Evolutionary conservation across 2,329 filamentous ascomycete genomes (phyloP).

Genomic region (Cytospora chrysosperma): DNA sequence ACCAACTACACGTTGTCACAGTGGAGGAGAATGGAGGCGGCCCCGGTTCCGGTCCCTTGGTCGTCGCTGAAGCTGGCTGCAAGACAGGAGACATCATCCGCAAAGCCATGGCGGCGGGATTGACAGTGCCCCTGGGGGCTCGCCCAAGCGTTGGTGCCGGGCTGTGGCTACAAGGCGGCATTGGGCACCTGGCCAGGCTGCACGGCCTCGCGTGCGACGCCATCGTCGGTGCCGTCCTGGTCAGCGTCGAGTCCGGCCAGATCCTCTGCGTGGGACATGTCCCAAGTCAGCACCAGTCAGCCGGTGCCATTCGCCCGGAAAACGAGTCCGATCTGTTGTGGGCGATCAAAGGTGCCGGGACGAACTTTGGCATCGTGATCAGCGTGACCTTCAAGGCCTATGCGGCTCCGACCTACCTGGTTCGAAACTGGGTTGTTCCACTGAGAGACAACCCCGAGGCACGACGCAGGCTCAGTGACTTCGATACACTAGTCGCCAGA

Average conservation of each 20-base stretch:
- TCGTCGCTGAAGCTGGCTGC: conserved; percentile 56
- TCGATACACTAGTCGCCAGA: conserved; percentile 38
- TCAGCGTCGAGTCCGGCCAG: conserved; percentile 48
- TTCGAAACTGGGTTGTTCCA: conserved; percentile 42
- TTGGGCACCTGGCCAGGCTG: conserved; percentile 56
- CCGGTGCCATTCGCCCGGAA: conserved; percentile 40
- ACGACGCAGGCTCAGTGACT: conserved; percentile 36
- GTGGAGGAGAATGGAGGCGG: conserved; percentile 26
- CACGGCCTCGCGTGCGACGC: conserved; percentile 59
- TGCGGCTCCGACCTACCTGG: conserved; percentile 39
- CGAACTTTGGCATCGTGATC: conserved; percentile 58
- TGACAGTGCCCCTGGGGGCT: conserved; percentile 59
- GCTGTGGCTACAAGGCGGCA: conserved; percentile 63
- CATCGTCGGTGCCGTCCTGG: conserved; percentile 59
- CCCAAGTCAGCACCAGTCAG: conserved; percentile 44
- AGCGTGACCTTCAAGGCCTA: conserved; percentile 52
- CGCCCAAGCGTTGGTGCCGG: conserved; percentile 64
- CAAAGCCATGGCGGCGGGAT: conserved; percentile 43
- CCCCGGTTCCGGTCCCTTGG: conserved; percentile 32
- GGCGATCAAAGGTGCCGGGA: conserved; percentile 58
- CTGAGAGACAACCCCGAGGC: conserved; percentile 35
- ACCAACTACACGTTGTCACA: conserved; percentile 45
- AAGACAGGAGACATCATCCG: conserved; percentile 54
- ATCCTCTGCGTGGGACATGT: conserved; percentile 53
- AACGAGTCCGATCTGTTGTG: conserved; percentile 54